Percentiles rank a stretch among this genome's conserved stretches.
These are phyloP conservation scores for Somion occarium DNA, from an alignment of 1,284 basidiomycete species.

Conservation along the genomic window DNA sequence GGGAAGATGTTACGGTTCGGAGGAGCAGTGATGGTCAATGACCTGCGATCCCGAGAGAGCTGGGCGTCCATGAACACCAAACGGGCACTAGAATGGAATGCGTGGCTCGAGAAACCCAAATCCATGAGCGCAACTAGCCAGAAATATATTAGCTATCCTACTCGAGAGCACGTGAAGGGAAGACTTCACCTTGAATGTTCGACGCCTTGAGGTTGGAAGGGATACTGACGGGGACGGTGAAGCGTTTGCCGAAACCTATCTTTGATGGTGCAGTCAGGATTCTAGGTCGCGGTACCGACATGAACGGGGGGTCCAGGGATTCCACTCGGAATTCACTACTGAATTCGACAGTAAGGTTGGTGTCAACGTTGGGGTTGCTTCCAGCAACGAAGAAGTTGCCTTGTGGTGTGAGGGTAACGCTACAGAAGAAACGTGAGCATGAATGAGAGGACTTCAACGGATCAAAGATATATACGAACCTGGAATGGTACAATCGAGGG, in stretches of 20 bases:
- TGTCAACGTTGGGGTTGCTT: neutral
- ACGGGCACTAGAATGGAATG: conserved; percentile 40
- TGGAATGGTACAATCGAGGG: conserved; percentile 41
- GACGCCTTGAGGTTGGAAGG: conserved; percentile 22
- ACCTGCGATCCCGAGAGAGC: conserved; percentile 30
- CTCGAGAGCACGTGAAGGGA: conserved; percentile 21
- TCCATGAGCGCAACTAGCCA: conserved; percentile 31
- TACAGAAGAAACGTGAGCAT: no score
- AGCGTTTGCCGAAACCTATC: conserved; percentile 34
- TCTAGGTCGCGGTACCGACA: conserved; percentile 32
- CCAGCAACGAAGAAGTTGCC: no score
- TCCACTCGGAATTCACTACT: conserved; percentile 44
- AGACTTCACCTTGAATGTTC: neutral
- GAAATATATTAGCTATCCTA: neutral
- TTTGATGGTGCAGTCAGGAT: conserved; percentile 32
- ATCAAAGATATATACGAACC: conserved; percentile 35
- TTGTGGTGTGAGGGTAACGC: no score
- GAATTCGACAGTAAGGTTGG: conserved; percentile 16
- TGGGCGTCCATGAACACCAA: conserved; percentile 41
- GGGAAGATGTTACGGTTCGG: conserved; percentile 43
- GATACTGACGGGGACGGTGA: conserved; percentile 33
- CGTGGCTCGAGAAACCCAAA: conserved; percentile 43
- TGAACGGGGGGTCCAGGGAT: conserved; percentile 44
- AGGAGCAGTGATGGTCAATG: conserved; percentile 38
- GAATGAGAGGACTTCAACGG: conserved; percentile 37